Evolutionary conservation across 345 rosid species (phyloP), one percentile per base, ranked within the genome.

Genomic region (Pistacia atlantica): DNA sequence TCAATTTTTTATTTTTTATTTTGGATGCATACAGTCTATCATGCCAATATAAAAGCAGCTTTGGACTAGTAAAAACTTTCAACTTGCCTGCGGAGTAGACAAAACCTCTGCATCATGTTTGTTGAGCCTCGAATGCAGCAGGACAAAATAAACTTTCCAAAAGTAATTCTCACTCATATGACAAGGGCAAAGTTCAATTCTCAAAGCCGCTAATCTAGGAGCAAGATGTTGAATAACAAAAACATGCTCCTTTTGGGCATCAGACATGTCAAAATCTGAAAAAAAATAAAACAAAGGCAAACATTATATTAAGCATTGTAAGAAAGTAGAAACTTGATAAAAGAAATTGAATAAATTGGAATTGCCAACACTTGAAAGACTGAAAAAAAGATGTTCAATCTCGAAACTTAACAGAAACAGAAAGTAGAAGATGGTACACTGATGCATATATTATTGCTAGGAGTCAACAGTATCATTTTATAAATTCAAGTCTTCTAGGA

Each of bases 71-170:
- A 78, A 38, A 54, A 69, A 57, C 74, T 37, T 65, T 67, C 68
- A 84, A 76, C 85, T 80, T 73, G 92, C 99, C 83, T 92, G 93
- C 67, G 97, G 81, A 69, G 98, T 91, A 22, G 97, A 92, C 83
- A 97, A 87, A 83, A 86, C 80, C 61, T 89, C 88, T 0, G 98
- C 93, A 78, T 94, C 97, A 51, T 84, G 76, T 81, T 92, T 92
- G 79, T 82, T 87, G 73, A 97, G 97, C 67, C 91, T 88, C 33
- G 99, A 92, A 85, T 92, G 97, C 82, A 91, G 78, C 69, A 97
- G 97, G n/a, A 94, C 98, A 83, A 97, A 97, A 81, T 94, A 97
- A 77, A 97, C 91, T 83, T 89, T 94, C 98, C 98, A 97, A 80
- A 94, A 94, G 89, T 93, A 92, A 77, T 88, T 78, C 74, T 92